Percentiles rank a stretch among this genome's conserved stretches.
Conservation (phyloP, 2,329 filamentous ascomycete genomes). For the Fusarium odoratissimum region DNA sequence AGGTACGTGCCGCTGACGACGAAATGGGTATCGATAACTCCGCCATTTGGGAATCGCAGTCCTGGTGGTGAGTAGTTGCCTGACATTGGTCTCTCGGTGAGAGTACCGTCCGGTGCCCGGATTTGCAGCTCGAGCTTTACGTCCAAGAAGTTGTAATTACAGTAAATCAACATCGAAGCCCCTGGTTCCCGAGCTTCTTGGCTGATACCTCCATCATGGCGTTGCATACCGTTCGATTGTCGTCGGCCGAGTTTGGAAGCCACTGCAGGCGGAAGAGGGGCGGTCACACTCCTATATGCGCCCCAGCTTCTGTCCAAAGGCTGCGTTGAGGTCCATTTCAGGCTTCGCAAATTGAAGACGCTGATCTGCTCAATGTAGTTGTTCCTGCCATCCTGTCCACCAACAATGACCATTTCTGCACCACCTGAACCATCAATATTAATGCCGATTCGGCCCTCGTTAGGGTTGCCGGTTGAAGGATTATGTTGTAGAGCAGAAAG, state of each 20-base stretch:
- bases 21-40: slow-evolving; percentile 94
- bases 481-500: slow-evolving; percentile 92
- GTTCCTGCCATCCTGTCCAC: slow-evolving; percentile 96
- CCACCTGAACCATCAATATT: slow-evolving; percentile 91
- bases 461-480: slow-evolving; percentile 81
- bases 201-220: slow-evolving; percentile 60
- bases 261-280: slow-evolving; percentile 77
- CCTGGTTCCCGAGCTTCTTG: slow-evolving; percentile 67
- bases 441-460: slow-evolving; percentile 88
- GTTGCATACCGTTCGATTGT: slow-evolving; percentile 56
- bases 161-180: slow-evolving; percentile 93
- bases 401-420: slow-evolving; percentile 96
- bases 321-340: slow-evolving; percentile 95
- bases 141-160: slow-evolving; percentile 98
- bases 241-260: slow-evolving; percentile 74
- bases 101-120: slow-evolving; percentile 81
- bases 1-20: slow-evolving; percentile 97
- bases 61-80: slow-evolving; percentile 89
- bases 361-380: slow-evolving; percentile 99
- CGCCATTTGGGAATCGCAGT: slow-evolving; percentile 93
- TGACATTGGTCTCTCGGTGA: slow-evolving; percentile 90
- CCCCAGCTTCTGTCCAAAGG: slow-evolving; percentile 91
- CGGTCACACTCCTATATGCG: slow-evolving; percentile 94
- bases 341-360: slow-evolving; percentile 93
- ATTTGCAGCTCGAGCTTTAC: slow-evolving; percentile 96